Conservation (phyloP, 306 rosid species). For the Carpinus viminea region DNA sequence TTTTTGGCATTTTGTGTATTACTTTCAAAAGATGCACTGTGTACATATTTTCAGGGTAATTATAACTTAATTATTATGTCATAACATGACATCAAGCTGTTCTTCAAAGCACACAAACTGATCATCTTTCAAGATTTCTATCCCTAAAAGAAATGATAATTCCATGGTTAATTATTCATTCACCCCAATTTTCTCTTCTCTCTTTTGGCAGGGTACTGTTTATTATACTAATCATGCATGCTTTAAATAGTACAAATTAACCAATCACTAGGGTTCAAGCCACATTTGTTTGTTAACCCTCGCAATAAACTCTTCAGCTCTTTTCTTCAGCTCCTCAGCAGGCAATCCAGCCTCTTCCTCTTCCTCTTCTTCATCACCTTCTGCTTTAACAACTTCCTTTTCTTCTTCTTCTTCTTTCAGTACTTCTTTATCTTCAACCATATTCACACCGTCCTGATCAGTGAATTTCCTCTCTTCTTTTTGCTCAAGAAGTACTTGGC, state of each 20-base stretch:
- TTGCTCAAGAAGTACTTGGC: conserved; percentile 3
- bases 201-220: not conserved
- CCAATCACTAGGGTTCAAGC: conserved; percentile 35
- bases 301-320: conserved; percentile 51
- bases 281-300: conserved; percentile 48
- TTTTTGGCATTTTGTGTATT: too few relatives aligned
- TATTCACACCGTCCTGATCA: not conserved
- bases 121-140: not conserved
- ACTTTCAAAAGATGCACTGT: not conserved
- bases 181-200: not conserved
- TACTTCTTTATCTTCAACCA: conserved; percentile 11
- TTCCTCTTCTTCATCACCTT: conserved; percentile 10
- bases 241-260: not conserved
- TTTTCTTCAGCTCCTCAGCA: conserved; percentile 43
- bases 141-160: conserved; percentile 2
- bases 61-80: too few relatives aligned
- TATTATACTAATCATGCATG: conserved; percentile 16
- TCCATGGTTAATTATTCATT: not conserved
- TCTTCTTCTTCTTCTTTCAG: conserved; percentile 6
- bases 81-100: not conserved
- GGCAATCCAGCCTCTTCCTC: conserved; percentile 29
- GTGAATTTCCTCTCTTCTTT: conserved; percentile 15
- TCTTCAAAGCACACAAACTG: not conserved
- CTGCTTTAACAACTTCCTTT: not conserved
- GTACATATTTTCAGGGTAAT: not conserved